Evolutionary conservation across 2,329 filamentous ascomycete species (phyloP).

Genomic region (Talaromyces sp.): DNA sequence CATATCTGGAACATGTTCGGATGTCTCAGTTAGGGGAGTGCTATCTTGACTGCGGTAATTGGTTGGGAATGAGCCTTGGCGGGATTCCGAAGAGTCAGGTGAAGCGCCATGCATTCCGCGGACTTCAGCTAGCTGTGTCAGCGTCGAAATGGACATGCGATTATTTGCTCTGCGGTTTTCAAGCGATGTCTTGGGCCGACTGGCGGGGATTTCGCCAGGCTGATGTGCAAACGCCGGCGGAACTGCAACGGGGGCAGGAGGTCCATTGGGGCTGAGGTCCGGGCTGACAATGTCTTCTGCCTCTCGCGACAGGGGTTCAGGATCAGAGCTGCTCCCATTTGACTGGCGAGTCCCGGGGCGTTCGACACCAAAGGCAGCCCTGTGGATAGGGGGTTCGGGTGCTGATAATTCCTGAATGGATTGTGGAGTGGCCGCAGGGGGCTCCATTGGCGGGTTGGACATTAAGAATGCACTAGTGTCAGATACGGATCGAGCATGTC

Average conservation of each 20-base stretch:
- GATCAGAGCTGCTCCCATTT: conserved; percentile 37
- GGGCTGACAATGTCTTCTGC: conserved; percentile 25
- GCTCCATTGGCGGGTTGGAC: conserved; percentile 4
- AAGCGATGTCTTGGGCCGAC: conserved; percentile 66
- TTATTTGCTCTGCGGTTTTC: conserved; percentile 77
- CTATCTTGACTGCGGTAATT: not conserved
- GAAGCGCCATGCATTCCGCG: conserved; percentile 45
- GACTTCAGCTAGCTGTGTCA: conserved; percentile 72
- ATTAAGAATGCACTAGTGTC: conserved; percentile 24
- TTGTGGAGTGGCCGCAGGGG: conserved; percentile 11
- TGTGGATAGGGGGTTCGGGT: conserved; percentile 30
- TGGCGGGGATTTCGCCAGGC: conserved; percentile 63
- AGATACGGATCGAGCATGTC: conserved; percentile 27
- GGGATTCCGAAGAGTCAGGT: conserved; percentile 7
- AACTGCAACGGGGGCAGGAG: conserved; percentile 69
- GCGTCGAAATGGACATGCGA: conserved; percentile 74
- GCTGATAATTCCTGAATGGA: conserved; percentile 22
- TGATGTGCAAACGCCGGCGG: conserved; percentile 77
- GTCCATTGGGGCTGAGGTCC: conserved; percentile 46
- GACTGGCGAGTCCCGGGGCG: conserved; percentile 20
- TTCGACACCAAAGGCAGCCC: conserved; percentile 8
- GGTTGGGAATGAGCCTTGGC: not conserved
- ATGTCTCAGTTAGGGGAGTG: conserved; percentile 8
- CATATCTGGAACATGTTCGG: not conserved
- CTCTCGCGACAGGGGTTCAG: conserved; percentile 17